Base-by-base conservation (phyloP, 768 basidiomycete genomes). In the Leccinum broughii region DNA sequence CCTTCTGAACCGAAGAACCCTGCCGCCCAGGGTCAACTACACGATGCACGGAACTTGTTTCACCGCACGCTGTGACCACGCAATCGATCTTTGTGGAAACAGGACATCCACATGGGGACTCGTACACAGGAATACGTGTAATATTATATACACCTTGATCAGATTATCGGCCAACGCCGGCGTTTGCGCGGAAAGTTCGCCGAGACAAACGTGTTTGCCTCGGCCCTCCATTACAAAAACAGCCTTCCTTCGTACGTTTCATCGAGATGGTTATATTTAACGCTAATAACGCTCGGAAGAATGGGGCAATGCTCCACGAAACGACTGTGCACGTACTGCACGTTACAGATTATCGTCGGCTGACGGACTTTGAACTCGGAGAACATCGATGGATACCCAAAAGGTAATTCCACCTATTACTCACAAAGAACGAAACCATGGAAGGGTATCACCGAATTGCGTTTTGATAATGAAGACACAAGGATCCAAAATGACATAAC, bases 381-480 rank as follows among this genome's bases (percentile, higher is more conserved):
- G 44, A 41, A n/a, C n/a, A 41, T 41, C 39, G 8, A 41, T 20
- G 44, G 44, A 2, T 20, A 10, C 44, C 44, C 0, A 46, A 46
- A 46, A n/a, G 44, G 44, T 20, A 20, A 20, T 46, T 46, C 2
- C 44, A 11, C 20, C n/a, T 20, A 20, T 34, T 11, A 44, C 44
- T 10, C 6, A 20, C n/a, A 20, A 20, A 41, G 54, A 30, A 56
- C 37, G 28, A 28, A 37, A 56, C 35, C 28, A 50, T 30, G 28
- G 28, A 49, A 28, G 39, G 59, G 59, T 61, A 61, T 61, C 60
- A 41, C n/a, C 8, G 13, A 61, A 53, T 48, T 53, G 49, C 59
- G 52, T 26, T 59, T 30, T 35, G 58, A 46, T 13, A 26, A 20
- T 0, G 1, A 34, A 35, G 6, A 8, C 34, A 39, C 37, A 41